Evolutionary conservation across 805 yeast genomes (phyloP), one percentile per base, ranked within the genome.

Genomic region (Schizosaccharomyces lindneri): DNA sequence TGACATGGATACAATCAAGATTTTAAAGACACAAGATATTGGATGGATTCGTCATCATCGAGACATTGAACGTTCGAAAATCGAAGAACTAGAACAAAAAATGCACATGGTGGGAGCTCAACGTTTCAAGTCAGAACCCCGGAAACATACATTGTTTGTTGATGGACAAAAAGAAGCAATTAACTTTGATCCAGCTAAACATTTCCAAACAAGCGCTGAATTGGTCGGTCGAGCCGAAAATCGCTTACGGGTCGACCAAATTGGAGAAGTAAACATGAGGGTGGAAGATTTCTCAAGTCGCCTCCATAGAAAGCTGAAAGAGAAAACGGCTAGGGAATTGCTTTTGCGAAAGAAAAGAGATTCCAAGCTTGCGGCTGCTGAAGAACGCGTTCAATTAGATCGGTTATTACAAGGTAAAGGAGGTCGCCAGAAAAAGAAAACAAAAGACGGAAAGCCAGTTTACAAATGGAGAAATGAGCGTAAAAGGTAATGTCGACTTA

Each of bases 11-110:
- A 85, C 84, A 60, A 59, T 61, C 5, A 81, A 85, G 69, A 75
- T 93, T 57, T 73, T 89, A 65, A 90, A 90, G 72, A 82, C 95
- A 0, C 98, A 93, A 72, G 98, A 93, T 73, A 78, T 83, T 29
- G 87, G 85, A 63, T 93, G 93, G 70, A 77, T 93, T 62, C 80
- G 86, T 64, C 85, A 94, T 6, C 72, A 87, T 71, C 76, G 89
- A 66, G 79, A 80, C 64, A 79, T 81, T 64, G 96, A 90, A 70
- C 65, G 76, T 64, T 76, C 75, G 46, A 81, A 84, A 70, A 78
- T 87, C 41, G 81, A 79, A 59, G 82, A 79, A 68, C 76, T 79
- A 62, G 73, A 78, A 67, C 63, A 67, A 2, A 66, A 66, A 21
- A 62, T 72, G 60, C 60, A 57, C 36, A 57, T 41, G 9, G 48